Conservation (phyloP, 2,329 filamentous ascomycete genomes). For the Aureobasidium sp. region DNA sequence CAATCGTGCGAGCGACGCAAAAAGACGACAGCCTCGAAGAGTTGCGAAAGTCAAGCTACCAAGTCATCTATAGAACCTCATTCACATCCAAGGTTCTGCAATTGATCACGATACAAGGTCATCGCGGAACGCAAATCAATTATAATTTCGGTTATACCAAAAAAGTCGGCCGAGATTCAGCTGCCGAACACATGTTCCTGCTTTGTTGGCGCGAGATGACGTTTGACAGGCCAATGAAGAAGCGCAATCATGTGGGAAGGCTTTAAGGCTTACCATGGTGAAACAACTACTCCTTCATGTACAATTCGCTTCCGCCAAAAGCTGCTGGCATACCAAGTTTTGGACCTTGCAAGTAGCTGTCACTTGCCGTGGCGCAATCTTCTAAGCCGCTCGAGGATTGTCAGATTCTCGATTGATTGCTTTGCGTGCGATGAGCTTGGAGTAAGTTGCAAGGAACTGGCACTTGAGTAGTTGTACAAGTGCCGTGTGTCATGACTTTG, state of each 20-base stretch:
- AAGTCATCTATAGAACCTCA: not conserved
- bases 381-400: not conserved
- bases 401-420: not conserved
- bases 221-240: not conserved
- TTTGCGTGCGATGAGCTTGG: not conserved
- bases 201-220: conserved; percentile 7
- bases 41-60: not conserved
- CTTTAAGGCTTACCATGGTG: not conserved
- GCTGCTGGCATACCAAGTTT: not conserved
- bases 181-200: conserved; percentile 4
- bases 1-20: not conserved
- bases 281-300: not conserved
- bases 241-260: not conserved
- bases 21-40: not conserved
- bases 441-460: not conserved
- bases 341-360: not conserved
- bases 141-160: conserved; percentile 12
- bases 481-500: not conserved
- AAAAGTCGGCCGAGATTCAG: conserved; percentile 6
- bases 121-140: not conserved
- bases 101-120: not conserved
- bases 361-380: conserved; percentile 12
- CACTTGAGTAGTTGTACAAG: not conserved
- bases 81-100: not conserved
- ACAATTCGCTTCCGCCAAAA: not conserved